These are phyloP conservation scores for Murraya paniculata DNA, from an alignment of 345 rosid species.

Conservation along the genomic window DNA sequence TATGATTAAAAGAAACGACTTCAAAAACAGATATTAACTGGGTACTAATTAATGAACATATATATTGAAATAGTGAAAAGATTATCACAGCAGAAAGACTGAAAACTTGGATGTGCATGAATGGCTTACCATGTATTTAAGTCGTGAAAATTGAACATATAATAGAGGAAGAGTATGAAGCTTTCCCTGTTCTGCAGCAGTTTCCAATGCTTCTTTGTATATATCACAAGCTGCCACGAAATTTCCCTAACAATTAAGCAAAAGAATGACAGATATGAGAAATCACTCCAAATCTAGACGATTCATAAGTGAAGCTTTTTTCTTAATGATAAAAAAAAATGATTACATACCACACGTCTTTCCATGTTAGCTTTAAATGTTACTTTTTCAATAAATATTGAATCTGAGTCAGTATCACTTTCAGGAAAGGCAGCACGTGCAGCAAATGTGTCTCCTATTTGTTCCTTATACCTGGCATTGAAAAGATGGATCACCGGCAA, in stretches of 20 bases:
- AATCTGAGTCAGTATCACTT: conserved; percentile 46
- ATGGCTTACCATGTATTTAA: conserved; percentile 59
- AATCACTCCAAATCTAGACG: background rate
- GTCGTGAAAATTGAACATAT: conserved; percentile 64
- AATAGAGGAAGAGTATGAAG: conserved; percentile 43
- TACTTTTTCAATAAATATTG: conserved; percentile 51
- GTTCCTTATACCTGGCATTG: conserved; percentile 79
- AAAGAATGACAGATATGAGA: conserved; percentile 16
- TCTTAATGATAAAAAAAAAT: background rate
- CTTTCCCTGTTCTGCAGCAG: conserved; percentile 41
- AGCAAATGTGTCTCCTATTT: conserved; percentile 47
- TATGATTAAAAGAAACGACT: background rate
- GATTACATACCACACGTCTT: conserved; percentile 62
- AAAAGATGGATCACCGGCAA: conserved; percentile 59
- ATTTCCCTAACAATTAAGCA: conserved; percentile 56
- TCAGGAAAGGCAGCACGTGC: conserved; percentile 64
- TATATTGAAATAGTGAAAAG: background rate
- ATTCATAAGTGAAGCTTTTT: background rate
- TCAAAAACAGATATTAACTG: background rate
- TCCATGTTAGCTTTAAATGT: conserved; percentile 87
- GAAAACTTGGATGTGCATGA: conserved; percentile 5
- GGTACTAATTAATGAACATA: background rate
- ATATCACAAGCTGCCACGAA: conserved; percentile 52
- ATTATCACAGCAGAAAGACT: background rate
- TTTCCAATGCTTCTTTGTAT: conserved; percentile 62